Percentiles rank a stretch among this genome's conserved stretches.
Evolutionary conservation across 176 grass and related monocot species (phyloP).

Genomic region (Typha latifolia): DNA sequence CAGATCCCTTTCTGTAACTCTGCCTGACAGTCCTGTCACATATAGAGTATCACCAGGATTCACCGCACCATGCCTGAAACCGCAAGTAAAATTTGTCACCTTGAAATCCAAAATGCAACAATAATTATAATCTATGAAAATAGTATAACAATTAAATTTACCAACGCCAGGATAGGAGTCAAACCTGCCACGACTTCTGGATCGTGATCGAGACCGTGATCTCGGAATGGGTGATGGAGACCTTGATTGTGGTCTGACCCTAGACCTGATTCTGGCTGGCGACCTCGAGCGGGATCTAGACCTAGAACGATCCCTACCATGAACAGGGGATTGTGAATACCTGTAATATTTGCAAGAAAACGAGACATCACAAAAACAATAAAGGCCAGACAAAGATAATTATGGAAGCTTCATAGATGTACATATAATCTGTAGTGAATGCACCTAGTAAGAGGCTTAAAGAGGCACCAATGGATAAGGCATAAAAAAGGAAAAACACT

Average conservation of each 20-base stretch:
- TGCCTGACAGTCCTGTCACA: slow-evolving; percentile 53
- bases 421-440: too few species aligned
- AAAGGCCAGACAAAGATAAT: not conserved
- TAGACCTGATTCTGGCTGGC: slow-evolving; percentile 8
- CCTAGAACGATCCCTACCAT: slow-evolving; percentile 37
- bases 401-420: not conserved
- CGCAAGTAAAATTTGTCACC: not conserved
- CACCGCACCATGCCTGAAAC: slow-evolving; percentile 23
- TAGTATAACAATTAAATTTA: not conserved
- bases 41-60: slow-evolving; percentile 67
- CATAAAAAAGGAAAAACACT: too few species aligned
- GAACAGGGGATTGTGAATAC: slow-evolving; percentile 53
- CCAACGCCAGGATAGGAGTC: not conserved
- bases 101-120: not conserved
- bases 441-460: too few species aligned
- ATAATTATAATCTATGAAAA: slow-evolving; percentile 2
- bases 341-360: slow-evolving; percentile 6
- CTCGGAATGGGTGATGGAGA: slow-evolving; percentile 43
- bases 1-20: slow-evolving; percentile 56
- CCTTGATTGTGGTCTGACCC: slow-evolving; percentile 32
- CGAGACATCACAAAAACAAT: not conserved
- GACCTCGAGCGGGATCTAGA: slow-evolving; percentile 34
- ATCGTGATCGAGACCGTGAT: slow-evolving; percentile 32
- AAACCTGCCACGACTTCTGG: slow-evolving; percentile 54
- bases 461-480: too few species aligned